A percentile compares a stretch with the other conserved stretches of the same genome.
Evolutionary conservation across 441 rosid species (phyloP).

Genomic region (Pelargonium fulgidum): DNA sequence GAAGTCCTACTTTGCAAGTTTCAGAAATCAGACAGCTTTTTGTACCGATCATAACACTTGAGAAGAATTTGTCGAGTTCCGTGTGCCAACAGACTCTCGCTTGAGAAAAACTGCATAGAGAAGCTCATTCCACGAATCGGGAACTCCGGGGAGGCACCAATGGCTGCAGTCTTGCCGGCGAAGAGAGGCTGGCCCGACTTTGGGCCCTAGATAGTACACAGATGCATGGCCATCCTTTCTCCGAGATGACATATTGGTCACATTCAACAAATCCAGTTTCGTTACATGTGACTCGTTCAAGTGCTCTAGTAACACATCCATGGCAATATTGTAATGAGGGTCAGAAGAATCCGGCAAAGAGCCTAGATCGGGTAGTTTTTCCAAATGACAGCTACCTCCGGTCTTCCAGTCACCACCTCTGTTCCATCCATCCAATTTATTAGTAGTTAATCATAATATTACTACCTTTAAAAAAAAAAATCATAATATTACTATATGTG

Average conservation of each 20-base stretch:
- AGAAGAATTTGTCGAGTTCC: slow-evolving; percentile 19
- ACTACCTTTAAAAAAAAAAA: too few species aligned
- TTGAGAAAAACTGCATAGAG: slow-evolving; percentile 59
- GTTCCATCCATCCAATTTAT: slow-evolving; percentile 19
- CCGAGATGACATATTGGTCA: slow-evolving; percentile 57
- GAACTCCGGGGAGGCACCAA: slow-evolving; percentile 96
- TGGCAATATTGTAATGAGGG: slow-evolving; percentile 39
- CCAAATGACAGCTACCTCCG: slow-evolving; percentile 82
- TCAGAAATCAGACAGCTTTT: not conserved
- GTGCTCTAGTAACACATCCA: slow-evolving; percentile 38
- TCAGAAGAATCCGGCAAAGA: slow-evolving; percentile 45
- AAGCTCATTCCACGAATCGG: slow-evolving; percentile 89
- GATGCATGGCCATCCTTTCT: slow-evolving; percentile 93
- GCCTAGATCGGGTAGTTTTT: slow-evolving; percentile 62
- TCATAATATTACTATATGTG: too few species aligned
- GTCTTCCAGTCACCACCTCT: slow-evolving; percentile 86
- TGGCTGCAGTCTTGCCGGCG: slow-evolving; percentile 94
- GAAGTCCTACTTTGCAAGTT: not conserved
- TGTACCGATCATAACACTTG: slow-evolving; percentile 13
- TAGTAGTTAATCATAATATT: not conserved
- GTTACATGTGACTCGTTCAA: slow-evolving; percentile 24
- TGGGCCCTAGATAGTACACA: slow-evolving; percentile 52
- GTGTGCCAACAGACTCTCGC: slow-evolving; percentile 24
- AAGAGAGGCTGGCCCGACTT: slow-evolving; percentile 44
- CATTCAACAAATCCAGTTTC: slow-evolving; percentile 43